phyloP scores from a whole-genome alignment of 2,329 filamentous ascomycete genomes.

The Macroventuria anomochaeta region DNA sequence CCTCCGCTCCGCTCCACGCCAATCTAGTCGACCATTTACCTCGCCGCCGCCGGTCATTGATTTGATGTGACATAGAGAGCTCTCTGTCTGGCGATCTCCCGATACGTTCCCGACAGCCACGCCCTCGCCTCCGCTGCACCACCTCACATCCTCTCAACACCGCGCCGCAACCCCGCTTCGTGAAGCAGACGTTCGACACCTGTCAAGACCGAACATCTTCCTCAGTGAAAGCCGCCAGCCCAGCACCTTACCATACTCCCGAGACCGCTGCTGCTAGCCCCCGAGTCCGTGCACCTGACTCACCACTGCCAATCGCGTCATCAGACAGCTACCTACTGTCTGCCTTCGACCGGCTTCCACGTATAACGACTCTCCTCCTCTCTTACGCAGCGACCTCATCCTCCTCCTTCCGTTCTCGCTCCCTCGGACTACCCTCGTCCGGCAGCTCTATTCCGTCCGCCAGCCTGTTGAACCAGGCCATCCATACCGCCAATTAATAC shows the following conservation, averaged over 20 bases:
- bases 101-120: constrained; percentile 29
- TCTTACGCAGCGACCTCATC: constrained; percentile 46
- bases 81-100: constrained; percentile 36
- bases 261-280: constrained; percentile 19
- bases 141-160: constrained; percentile 26
- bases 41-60: constrained; percentile 30
- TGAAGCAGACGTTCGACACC: constrained; percentile 36
- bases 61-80: constrained; percentile 44
- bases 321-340: constrained; percentile 36
- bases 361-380: constrained; percentile 48
- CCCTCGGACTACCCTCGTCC: constrained; percentile 38
- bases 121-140: constrained; percentile 28
- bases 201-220: constrained; percentile 25
- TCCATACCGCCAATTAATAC: constrained; percentile 49
- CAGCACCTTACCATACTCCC: constrained; percentile 29
- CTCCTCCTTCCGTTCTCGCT: constrained; percentile 33
- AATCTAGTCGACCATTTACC: constrained; percentile 43
- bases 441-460: constrained; percentile 28
- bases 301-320: constrained; percentile 38
- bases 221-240: constrained; percentile 37
- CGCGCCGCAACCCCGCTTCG: constrained; percentile 25
- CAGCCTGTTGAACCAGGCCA: constrained; percentile 50
- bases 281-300: constrained; percentile 48
- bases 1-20: constrained; percentile 35
- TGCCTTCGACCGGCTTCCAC: constrained; percentile 42